Base-by-base conservation (phyloP, 2,329 filamentous ascomycete species). In the Stagonosporopsis tanaceti region DNA sequence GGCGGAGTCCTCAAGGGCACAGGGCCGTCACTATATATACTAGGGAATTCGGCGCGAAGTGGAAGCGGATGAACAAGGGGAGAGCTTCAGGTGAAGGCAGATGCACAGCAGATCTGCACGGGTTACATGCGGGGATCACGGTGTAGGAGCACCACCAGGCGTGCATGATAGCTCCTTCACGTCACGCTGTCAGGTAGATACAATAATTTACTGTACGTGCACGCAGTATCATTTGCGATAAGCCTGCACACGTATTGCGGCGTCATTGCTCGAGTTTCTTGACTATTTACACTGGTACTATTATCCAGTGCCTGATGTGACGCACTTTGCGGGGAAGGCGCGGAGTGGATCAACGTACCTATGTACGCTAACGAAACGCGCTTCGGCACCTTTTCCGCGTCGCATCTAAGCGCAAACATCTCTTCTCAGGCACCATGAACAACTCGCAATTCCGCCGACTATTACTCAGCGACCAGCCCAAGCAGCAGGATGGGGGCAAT, bases 401-500 rank as follows among this genome's bases (percentile, higher is more conserved):
- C 25, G 20, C 25, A 35, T 32, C 17, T 38, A 14, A 20, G 32
- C 3, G 15, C 20, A 44, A 38, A 22, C 42, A 17, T 32, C 30
- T 44, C 15, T 14, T 42, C 37, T n/a, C 48, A 53, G 37, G 48
- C 38, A 53, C 42, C 55, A 98, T 99, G 95, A 96, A 98, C 76
- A 98, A 98, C 82, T 87, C 93, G 40, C 92, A 97, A 70, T 99
- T 99, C 71, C 89, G 95, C 52, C 89, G 90, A 63, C 84, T 98
- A 6, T 77, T 97, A 22, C 81, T 88, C 7, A 60, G 66, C 77
- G 79, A 85, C 63, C 83, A 80, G 3, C 22, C 45, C 30, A 73
- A 77, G 7, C 64, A 63, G 37, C 63, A 79, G 57, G 65, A 68
- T 62, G 77, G 72, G 61, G 58, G 50, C 42, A 59, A 55, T 32